phyloP scores from a whole-genome alignment of 2,329 filamentous ascomycete genomes.

The Amauroascus niger region DNA sequence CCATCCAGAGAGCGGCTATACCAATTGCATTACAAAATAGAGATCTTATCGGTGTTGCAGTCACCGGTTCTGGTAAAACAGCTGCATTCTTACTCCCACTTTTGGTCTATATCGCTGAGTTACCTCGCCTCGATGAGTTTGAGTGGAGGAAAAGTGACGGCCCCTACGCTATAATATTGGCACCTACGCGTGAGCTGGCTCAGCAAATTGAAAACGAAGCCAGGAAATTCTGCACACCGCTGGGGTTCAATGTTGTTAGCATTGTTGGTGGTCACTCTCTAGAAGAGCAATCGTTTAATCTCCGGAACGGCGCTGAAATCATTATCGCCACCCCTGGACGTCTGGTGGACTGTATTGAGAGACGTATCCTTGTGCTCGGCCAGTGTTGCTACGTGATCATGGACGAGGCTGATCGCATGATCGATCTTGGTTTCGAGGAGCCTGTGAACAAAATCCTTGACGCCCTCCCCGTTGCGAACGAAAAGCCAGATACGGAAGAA shows the following conservation, averaged over 20 bases:
- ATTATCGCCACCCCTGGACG: conserved; percentile 97
- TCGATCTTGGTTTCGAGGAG: conserved; percentile 95
- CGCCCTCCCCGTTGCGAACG: conserved; percentile 80
- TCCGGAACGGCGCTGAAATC: conserved; percentile 90
- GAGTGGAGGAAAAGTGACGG: conserved; percentile 86
- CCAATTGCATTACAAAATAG: conserved; percentile 86
- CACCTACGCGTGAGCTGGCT: conserved; percentile 90
- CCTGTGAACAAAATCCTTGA: conserved; percentile 96
- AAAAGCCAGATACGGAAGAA: conserved; percentile 88
- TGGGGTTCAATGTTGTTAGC: conserved; percentile 90
- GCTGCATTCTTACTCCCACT: conserved; percentile 87
- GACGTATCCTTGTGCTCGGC: conserved; percentile 79
- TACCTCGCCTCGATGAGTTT: conserved; percentile 71
- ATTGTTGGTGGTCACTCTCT: conserved; percentile 96
- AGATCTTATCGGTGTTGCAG: conserved; percentile 95
- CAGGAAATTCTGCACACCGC: conserved; percentile 77
- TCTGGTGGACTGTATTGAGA: conserved; percentile 92
- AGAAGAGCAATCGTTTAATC: conserved; percentile 83
- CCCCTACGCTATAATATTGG: conserved; percentile 92
- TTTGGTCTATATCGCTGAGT: conserved; percentile 84
- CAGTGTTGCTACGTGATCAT: conserved; percentile 98
- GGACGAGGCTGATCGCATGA: conserved; percentile 99
- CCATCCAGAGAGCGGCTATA: conserved; percentile 89
- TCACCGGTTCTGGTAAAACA: conserved; percentile 97
- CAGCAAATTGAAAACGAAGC: conserved; percentile 96